Evolutionary conservation across 1,139 yeast species (phyloP).

Genomic region (Zygoascus sp.): DNA sequence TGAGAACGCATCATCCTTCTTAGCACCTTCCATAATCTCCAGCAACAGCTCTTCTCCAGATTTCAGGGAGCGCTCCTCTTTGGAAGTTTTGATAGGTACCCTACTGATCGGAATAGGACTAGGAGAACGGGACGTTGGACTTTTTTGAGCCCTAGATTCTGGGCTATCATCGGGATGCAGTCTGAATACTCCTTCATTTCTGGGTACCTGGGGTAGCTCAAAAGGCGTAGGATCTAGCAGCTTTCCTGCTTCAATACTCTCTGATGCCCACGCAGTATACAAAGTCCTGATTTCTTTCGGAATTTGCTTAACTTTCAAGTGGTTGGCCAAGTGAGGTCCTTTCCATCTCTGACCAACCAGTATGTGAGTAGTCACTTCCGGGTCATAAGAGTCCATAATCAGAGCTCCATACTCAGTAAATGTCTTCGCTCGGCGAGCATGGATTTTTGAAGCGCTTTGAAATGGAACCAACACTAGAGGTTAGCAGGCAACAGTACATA

Average conservation of each 20-base stretch:
- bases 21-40: conserved; percentile 12
- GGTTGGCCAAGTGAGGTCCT: conserved; percentile 12
- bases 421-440: conserved; percentile 1
- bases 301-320: conserved; percentile 11
- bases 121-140: background rate
- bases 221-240: conserved; percentile 21
- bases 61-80: conserved; percentile 14
- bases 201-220: conserved; percentile 4
- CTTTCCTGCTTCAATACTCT: conserved; percentile 33
- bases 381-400: conserved; percentile 23
- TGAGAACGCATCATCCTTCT: background rate
- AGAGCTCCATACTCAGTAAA: conserved; percentile 36
- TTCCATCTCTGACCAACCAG: conserved; percentile 28
- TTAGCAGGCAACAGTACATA: no score
- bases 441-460: background rate
- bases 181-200: background rate
- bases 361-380: conserved; percentile 30
- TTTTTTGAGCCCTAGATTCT: background rate
- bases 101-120: conserved; percentile 3
- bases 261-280: conserved; percentile 38
- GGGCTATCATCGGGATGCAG: background rate
- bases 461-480: conserved; percentile 5
- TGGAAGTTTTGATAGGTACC: no score
- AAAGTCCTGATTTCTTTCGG: conserved; percentile 21
- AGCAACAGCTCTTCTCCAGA: conserved; percentile 17